These are phyloP conservation scores for Tulasnella sp. DNA, from an alignment of 768 basidiomycete species.

Conservation along the genomic window DNA sequence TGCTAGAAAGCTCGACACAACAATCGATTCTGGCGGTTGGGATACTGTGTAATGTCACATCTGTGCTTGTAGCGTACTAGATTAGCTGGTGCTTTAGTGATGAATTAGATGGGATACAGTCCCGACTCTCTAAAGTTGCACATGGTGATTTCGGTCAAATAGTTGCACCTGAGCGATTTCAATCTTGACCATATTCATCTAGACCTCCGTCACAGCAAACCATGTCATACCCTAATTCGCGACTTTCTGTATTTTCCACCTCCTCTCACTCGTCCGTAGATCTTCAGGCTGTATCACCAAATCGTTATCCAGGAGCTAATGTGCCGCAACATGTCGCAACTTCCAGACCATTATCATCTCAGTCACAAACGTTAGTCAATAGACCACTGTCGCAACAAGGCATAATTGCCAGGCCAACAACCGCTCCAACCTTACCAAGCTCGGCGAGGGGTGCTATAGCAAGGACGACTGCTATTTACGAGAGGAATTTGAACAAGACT, in stretches of 20 bases:
- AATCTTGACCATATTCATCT: too few relatives aligned
- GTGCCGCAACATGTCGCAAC: neutral
- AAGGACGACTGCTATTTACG: conserved; percentile 67
- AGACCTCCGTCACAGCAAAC: too few relatives aligned
- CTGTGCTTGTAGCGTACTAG: too few relatives aligned
- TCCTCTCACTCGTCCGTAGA: conserved; percentile 27
- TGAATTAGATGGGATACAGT: too few relatives aligned
- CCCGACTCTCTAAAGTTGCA: too few relatives aligned
- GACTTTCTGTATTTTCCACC: conserved; percentile 22
- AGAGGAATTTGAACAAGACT: conserved; percentile 78
- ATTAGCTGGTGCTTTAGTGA: too few relatives aligned
- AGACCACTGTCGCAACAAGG: conserved; percentile 4
- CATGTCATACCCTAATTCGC: conserved; percentile 17
- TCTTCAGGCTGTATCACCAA: conserved; percentile 7
- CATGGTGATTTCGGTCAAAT: too few relatives aligned
- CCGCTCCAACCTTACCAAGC: neutral
- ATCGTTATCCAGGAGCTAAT: neutral
- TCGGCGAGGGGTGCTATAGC: conserved; percentile 24
- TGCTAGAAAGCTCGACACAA: conserved; percentile 77
- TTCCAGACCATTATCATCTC: neutral
- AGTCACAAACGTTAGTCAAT: conserved; percentile 4
- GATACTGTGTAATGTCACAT: conserved; percentile 69
- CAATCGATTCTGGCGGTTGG: conserved; percentile 88
- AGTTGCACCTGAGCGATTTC: too few relatives aligned
- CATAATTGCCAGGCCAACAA: conserved; percentile 24